Evolutionary conservation across 805 yeast genomes (phyloP), one percentile per base, ranked within the genome.

Genomic region (Jamesozyma lodderae): DNA sequence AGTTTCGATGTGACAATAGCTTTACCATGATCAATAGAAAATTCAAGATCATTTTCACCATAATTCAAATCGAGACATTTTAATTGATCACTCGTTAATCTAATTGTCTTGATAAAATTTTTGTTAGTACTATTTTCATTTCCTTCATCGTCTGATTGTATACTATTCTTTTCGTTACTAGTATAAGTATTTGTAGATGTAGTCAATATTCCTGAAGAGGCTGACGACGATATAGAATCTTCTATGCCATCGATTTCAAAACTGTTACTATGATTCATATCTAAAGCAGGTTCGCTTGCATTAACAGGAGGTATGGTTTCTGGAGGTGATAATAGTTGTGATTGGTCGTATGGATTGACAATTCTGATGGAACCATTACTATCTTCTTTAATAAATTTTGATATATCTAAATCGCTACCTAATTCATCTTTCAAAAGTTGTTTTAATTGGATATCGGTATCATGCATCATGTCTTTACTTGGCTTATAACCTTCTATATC

Each of bases 401-500:
- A 57, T 1, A 73, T 47, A 49, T 75, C 75, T 22, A 66, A 60
- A 21, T 68, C 72, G 10, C 60, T 59, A 4, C 80, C 80, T 45
- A 88, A 69, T 56, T 90, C 96, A 46, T 85, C 92, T 24, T 75
- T 66, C 36, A 90, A 67, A 30, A 88, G 67, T 47, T 80, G 78
- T 48, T 77, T 77, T 42, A 92, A 74, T 26, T 82, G 64, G 36
- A 78, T 78, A 55, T 87, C 95, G 0, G 94, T 75, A 48, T 76
- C 78, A 36, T 79, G 78, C 29, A 82, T 75, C 56, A 81, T 85
- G 47, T 79, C 77, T 36, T 79, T 81, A 50, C 80, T 86, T 24
- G 94, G 81, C 61, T 88, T 90, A 63, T 92, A 92, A 14, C 98
- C 98, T 50, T 87, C 94, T 79, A 90, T 85, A 62, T 92, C 98